These are phyloP conservation scores for Dendrostoma leiphaemia DNA, from an alignment of 2,329 filamentous ascomycete species.

Conservation along the genomic window DNA sequence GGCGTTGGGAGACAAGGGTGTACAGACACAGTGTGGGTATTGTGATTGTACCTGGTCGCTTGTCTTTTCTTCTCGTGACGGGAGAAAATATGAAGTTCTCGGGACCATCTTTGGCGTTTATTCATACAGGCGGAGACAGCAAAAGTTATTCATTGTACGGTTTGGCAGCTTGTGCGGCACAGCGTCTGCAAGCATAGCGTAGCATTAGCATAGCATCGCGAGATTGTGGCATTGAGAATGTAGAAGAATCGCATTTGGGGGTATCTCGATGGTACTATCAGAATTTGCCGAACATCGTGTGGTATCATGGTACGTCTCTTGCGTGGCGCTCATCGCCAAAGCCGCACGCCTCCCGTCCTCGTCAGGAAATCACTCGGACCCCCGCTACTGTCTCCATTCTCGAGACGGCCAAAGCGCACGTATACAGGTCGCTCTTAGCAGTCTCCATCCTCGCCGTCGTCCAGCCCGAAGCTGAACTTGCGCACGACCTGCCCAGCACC, in stretches of 20 bases:
- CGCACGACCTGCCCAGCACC: constrained; percentile 35
- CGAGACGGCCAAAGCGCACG: too few species aligned
- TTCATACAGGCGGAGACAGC: background rate
- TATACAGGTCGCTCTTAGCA: too few species aligned
- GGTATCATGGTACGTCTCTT: background rate
- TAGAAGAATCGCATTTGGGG: background rate
- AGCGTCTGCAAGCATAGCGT: background rate
- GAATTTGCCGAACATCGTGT: background rate
- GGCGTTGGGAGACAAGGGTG: too few species aligned
- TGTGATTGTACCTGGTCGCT: too few species aligned
- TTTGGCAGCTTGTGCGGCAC: background rate
- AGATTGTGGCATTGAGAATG: background rate
- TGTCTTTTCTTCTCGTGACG: too few species aligned
- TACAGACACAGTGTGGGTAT: too few species aligned
- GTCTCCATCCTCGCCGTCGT: constrained; percentile 27
- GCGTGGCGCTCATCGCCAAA: background rate
- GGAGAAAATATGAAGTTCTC: too few species aligned
- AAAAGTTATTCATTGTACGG: background rate
- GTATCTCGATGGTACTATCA: too few species aligned
- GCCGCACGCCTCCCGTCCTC: too few species aligned
- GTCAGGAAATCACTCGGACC: too few species aligned
- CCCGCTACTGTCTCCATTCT: too few species aligned
- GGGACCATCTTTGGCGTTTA: too few species aligned
- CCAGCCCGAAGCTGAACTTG: constrained; percentile 44
- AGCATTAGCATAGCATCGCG: background rate